These are phyloP conservation scores for Kwoniella sp. DNA, from an alignment of 768 basidiomycete genomes.

Conservation along the genomic window DNA sequence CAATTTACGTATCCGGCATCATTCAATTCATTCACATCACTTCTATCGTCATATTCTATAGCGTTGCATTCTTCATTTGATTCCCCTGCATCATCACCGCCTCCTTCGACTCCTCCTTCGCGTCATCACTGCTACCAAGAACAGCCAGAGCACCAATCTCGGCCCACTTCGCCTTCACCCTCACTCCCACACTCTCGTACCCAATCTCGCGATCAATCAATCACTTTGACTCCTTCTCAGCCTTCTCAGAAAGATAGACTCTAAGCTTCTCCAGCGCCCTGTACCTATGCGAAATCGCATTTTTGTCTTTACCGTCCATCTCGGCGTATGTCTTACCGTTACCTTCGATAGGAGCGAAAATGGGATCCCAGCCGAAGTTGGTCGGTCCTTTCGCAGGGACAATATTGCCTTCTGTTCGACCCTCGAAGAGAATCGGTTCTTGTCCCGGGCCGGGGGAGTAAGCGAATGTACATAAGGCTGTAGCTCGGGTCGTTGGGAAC, in stretches of 20 bases:
- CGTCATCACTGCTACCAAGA: neutral
- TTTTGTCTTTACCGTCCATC: slow-evolving; percentile 68
- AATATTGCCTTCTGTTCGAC: slow-evolving; percentile 82
- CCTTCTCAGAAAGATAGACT: slow-evolving; percentile 44
- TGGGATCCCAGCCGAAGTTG: slow-evolving; percentile 87
- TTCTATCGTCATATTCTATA: slow-evolving; percentile 15
- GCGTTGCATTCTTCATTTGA: slow-evolving; percentile 11
- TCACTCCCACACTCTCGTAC: neutral
- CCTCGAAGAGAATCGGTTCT: slow-evolving; percentile 81
- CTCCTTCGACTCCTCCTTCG: slow-evolving; percentile 5
- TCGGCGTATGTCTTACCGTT: slow-evolving; percentile 79
- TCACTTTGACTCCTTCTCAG: slow-evolving; percentile 16
- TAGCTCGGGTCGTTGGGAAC: slow-evolving; percentile 76
- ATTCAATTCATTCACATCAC: slow-evolving; percentile 7
- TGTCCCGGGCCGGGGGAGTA: slow-evolving; percentile 77
- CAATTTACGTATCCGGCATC: slow-evolving; percentile 31
- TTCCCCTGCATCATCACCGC: slow-evolving; percentile 5
- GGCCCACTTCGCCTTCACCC: slow-evolving; percentile 1
- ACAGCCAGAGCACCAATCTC: neutral
- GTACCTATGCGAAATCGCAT: slow-evolving; percentile 67
- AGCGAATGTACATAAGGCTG: slow-evolving; percentile 93
- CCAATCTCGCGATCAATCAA: neutral
- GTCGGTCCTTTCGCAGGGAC: slow-evolving; percentile 78
- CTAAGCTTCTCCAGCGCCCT: slow-evolving; percentile 70
- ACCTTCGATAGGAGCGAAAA: slow-evolving; percentile 73